Evolutionary conservation across 2,329 filamentous ascomycete species (phyloP).

Genomic region (Diaporthe sp.): DNA sequence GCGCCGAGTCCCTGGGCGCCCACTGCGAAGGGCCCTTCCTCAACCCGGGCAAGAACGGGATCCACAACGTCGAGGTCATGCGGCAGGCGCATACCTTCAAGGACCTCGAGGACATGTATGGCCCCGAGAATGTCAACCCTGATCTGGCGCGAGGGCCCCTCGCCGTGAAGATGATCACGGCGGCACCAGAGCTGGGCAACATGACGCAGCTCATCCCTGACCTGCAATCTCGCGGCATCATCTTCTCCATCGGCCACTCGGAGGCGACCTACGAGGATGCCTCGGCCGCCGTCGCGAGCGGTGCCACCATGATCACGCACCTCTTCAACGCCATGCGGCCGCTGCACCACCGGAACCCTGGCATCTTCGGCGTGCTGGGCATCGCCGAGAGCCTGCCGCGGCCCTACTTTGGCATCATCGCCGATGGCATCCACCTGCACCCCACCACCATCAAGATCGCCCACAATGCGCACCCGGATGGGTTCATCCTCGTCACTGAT

Average conservation of each 20-base stretch:
- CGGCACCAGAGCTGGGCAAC: slow-evolving; percentile 82
- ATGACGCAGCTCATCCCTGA: slow-evolving; percentile 78
- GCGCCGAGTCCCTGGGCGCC: slow-evolving; percentile 88
- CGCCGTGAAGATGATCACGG: slow-evolving; percentile 83
- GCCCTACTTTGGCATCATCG: slow-evolving; percentile 90
- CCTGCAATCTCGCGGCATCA: slow-evolving; percentile 74
- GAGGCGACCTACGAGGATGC: slow-evolving; percentile 90
- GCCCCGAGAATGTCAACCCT: slow-evolving; percentile 72
- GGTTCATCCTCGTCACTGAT: slow-evolving; percentile 91
- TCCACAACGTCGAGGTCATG: slow-evolving; percentile 83
- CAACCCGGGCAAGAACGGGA: slow-evolving; percentile 84
- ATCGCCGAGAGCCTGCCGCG: slow-evolving; percentile 68
- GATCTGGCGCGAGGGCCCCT: slow-evolving; percentile 51
- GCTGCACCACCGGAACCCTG: slow-evolving; percentile 90
- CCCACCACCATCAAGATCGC: slow-evolving; percentile 91
- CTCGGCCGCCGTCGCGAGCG: slow-evolving; percentile 76
- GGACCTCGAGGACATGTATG: slow-evolving; percentile 80
- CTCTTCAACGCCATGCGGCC: slow-evolving; percentile 95
- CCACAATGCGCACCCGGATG: slow-evolving; percentile 85
- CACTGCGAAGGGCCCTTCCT: slow-evolving; percentile 95
- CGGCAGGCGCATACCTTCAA: slow-evolving; percentile 71
- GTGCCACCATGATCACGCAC: slow-evolving; percentile 91
- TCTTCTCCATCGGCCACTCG: slow-evolving; percentile 87
- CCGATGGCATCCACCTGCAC: slow-evolving; percentile 91
- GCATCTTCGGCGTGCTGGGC: slow-evolving; percentile 88